These are phyloP conservation scores for Rhizopus delemar DNA, from an alignment of 371 early-diverging fungal genomes.

Conservation along the genomic window DNA sequence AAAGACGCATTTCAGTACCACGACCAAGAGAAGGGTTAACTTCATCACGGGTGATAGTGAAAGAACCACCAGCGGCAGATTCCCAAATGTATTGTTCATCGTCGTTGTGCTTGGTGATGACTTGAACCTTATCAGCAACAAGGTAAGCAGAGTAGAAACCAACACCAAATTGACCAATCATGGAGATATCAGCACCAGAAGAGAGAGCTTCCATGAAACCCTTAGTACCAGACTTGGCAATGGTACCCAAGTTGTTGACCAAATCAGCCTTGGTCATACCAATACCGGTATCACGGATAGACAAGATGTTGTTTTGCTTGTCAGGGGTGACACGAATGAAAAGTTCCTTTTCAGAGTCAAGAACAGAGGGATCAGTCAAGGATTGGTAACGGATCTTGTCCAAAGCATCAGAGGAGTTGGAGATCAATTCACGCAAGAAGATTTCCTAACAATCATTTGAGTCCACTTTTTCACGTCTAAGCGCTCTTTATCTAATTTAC, in stretches of 20 bases:
- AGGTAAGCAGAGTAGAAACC: slow-evolving; percentile 88
- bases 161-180: slow-evolving; percentile 95
- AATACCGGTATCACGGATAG: slow-evolving; percentile 84
- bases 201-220: slow-evolving; percentile 54
- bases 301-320: slow-evolving; percentile 60
- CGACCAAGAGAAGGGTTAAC: slow-evolving; percentile 62
- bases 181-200: slow-evolving; percentile 55
- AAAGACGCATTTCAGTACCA: slow-evolving; percentile 82
- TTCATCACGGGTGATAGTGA: slow-evolving; percentile 75
- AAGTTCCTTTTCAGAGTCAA: slow-evolving; percentile 58
- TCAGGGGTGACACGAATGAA: slow-evolving; percentile 67
- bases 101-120: slow-evolving; percentile 79
- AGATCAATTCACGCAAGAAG: slow-evolving; percentile 86
- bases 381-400: slow-evolving; percentile 79
- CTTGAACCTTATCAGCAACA: slow-evolving; percentile 83
- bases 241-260: slow-evolving; percentile 81
- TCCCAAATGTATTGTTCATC: slow-evolving; percentile 81
- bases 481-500: slow-evolving; percentile 19
- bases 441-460: slow-evolving; percentile 53
- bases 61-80: slow-evolving; percentile 63
- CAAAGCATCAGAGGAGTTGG: slow-evolving; percentile 85
- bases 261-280: slow-evolving; percentile 90
- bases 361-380: slow-evolving; percentile 57
- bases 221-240: slow-evolving; percentile 78
- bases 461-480: background rate